Base-by-base conservation (phyloP, 1,284 basidiomycete species). In the Pseudozyma pruni region DNA sequence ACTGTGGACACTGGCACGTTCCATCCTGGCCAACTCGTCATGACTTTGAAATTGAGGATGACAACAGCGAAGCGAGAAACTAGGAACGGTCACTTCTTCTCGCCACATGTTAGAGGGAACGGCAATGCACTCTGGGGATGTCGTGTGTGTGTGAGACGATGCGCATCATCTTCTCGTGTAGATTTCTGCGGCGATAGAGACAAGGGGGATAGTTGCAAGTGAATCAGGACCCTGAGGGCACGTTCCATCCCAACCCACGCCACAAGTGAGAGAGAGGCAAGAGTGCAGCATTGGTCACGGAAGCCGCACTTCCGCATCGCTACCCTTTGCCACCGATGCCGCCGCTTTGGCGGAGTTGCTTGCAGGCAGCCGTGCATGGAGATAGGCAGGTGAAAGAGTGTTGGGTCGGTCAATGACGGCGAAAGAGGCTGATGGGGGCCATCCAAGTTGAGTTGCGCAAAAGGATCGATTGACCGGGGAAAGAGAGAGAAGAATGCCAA, bases 251-350 rank as follows among this genome's bases (percentile, higher is more conserved):
- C n/a, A n/a, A n/a, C n/a, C n/a, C n/a, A n/a, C n/a, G n/a, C n/a
- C n/a, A n/a, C n/a, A n/a, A n/a, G n/a, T n/a, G n/a, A n/a, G n/a
- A n/a, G n/a, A n/a, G n/a, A n/a, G n/a, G n/a, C n/a, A n/a, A n/a
- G n/a, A n/a, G n/a, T n/a, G n/a, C n/a, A n/a, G n/a, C n/a, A n/a
- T n/a, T n/a, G n/a, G n/a, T n/a, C n/a, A n/a, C 56, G 56, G 56
- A 58, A 58, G 56, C 35, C 56, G 56, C 48, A 51, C 34, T 2
- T 43, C 40, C 54, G 46, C n/a, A 23, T 17, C 41, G 46, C 35
- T 23, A 13, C 29, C 27, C 27, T 45, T n/a, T 49, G 27, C 55
- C 52, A 50, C 37, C 53, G 60, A 51, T 62, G 19, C 53, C 60
- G 53, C 53, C 60, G 60, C 47, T 55, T 55, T 19, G 25, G 31